phyloP scores from a whole-genome alignment of 208 protist species.

The Entamoeba nuttalli region DNA sequence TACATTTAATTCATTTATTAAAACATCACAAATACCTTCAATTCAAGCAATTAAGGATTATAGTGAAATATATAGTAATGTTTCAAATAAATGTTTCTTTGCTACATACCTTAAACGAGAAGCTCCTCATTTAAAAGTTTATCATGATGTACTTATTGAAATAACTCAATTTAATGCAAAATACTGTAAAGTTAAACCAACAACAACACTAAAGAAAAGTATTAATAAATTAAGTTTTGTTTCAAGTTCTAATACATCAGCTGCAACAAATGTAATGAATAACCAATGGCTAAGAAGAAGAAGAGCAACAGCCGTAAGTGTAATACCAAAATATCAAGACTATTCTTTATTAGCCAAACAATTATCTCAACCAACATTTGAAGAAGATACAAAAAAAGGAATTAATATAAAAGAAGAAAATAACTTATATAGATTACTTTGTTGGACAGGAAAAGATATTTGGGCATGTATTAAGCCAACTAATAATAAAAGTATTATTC shows the following conservation, averaged over 20 bases:
- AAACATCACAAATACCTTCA: neutral
- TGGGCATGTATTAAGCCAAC: neutral
- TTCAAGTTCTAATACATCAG: neutral
- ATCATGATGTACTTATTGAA: neutral
- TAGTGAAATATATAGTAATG: neutral
- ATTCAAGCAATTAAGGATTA: neutral
- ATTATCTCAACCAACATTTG: neutral
- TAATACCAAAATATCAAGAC: neutral
- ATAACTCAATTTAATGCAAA: neutral
- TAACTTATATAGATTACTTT: neutral
- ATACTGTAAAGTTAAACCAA: neutral
- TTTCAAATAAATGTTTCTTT: neutral
- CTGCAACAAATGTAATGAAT: neutral
- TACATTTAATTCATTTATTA: neutral
- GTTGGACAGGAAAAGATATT: neutral
- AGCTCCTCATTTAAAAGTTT: neutral
- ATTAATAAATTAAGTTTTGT: neutral
- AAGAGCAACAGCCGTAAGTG: neutral
- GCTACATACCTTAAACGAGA: neutral
- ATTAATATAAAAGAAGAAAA: neutral
- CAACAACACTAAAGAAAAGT: neutral
- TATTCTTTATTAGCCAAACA: neutral
- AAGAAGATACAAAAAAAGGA: neutral
- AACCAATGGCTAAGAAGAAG: neutral
- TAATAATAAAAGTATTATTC: no score